These are phyloP conservation scores for Nitzschia palea DNA, from an alignment of 108 stramenopile genomes.

Conservation along the genomic window DNA sequence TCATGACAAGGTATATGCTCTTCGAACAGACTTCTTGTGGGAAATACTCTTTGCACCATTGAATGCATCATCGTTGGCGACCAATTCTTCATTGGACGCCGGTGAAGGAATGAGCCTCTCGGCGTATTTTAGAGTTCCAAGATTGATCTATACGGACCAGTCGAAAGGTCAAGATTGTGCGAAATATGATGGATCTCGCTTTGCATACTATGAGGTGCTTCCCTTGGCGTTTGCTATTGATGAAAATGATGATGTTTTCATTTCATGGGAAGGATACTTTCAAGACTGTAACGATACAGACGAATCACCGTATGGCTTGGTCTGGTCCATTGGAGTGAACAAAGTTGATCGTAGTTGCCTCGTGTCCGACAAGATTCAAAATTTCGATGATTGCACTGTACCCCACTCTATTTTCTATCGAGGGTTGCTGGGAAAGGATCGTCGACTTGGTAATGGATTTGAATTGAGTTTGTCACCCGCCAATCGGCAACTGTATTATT, in stretches of 20 bases:
- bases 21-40: background rate
- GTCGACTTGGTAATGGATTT: background rate
- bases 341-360: background rate
- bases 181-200: background rate
- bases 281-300: background rate
- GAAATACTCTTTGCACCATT: background rate
- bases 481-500: background rate
- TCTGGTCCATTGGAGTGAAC: conserved; percentile 1
- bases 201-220: background rate
- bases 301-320: background rate
- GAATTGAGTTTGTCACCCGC: background rate
- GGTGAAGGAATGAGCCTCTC: background rate
- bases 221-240: background rate
- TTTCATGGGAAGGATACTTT: conserved; percentile 6
- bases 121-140: background rate
- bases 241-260: conserved; percentile 1
- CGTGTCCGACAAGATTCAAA: background rate
- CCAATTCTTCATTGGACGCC: background rate
- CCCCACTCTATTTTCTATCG: background rate
- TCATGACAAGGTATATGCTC: background rate
- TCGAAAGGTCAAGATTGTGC: background rate
- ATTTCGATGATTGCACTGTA: background rate
- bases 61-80: background rate
- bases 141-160: background rate
- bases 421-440: background rate